Evolutionary conservation across 306 rosid species (phyloP), one percentile per base, ranked within the genome.

Genomic region (Fragaria ananassa): DNA sequence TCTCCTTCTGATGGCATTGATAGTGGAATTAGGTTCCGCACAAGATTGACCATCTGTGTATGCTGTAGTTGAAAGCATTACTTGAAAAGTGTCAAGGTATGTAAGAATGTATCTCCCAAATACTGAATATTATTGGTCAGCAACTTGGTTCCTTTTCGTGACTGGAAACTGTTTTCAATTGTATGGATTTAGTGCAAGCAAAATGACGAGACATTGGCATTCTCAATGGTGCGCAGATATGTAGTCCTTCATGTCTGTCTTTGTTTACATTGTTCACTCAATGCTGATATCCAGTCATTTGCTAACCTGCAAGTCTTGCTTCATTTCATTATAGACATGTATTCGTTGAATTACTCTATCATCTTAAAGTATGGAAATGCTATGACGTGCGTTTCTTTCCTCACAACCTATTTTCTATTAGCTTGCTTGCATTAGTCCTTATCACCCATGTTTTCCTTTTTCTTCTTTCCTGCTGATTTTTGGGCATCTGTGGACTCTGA

Each of bases 1-100:
- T 37, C 51, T 44, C 31, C 41, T 80, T 71, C 10, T 15, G 68
- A 10, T 73, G 39, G 14, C 57, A 57, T 58, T 25, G 68, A 73
- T 58, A 15, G 3, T 44, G 54, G 34, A 25, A 58, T 21, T 27
- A 44, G 11, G 68, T 42, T 57, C 68, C 29, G 25, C 44, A 47
- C 3, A 58, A 15, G 68, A 13, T 72, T 29, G 19, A n/a, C 6
- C 21, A 21, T 29, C 9, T 50, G 31, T 34, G 10, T 51, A 12
- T 51, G 45, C 74, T 50, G 10, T 18, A 17, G 31, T 49, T 31
- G 74, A 2, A 49, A 29, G 63, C 75, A 34, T 39, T 23, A 42
- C 31, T 21, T n/a, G 12, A 12, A 12, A 72, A 54, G 15, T 27
- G 2, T 14, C 14, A 6, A 37, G 70, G 23, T 37, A 37, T 34